Evolutionary conservation across 2,329 filamentous ascomycete species (phyloP).

Genomic region (Daldinia sp.): DNA sequence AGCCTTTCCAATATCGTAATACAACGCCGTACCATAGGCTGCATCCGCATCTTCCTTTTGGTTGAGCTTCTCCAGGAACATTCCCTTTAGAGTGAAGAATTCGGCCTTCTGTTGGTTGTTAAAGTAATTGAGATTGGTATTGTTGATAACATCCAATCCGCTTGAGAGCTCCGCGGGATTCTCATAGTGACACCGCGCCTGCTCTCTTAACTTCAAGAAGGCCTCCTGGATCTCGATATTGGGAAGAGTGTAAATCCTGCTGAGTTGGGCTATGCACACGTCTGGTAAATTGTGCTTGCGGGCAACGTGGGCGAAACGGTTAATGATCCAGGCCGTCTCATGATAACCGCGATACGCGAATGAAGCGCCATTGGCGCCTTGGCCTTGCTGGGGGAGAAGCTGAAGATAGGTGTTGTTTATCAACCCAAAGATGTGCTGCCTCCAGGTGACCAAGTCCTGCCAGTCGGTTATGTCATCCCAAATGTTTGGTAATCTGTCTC

Average conservation of each 20-base stretch:
- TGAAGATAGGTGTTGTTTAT: constrained; percentile 95
- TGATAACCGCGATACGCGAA: constrained; percentile 98
- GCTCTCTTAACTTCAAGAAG: constrained; percentile 97
- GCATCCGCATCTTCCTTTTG: constrained; percentile 93
- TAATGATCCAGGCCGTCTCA: constrained; percentile 99
- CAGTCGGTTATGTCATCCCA: constrained; percentile 99
- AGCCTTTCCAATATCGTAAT: constrained; percentile 93
- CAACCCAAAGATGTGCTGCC: constrained; percentile 97
- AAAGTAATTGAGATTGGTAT: constrained; percentile 99
- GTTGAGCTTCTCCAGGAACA: constrained; percentile 96
- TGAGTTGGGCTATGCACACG: constrained; percentile 96
- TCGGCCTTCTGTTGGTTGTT: constrained; percentile 96
- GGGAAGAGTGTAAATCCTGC: constrained; percentile 96
- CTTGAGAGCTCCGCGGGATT: constrained; percentile 92
- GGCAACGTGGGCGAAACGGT: constrained; percentile 96
- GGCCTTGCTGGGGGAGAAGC: constrained; percentile 82
- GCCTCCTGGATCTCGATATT: constrained; percentile 99
- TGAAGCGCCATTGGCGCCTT: constrained; percentile 87
- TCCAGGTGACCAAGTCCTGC: constrained; percentile 99
- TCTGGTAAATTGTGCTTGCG: constrained; percentile 97
- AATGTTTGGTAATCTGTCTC: constrained; percentile 93
- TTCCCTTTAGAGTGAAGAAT: constrained; percentile 98
- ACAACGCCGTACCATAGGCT: constrained; percentile 93
- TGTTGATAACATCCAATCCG: constrained; percentile 98
- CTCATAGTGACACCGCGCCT: constrained; percentile 98